Evolutionary conservation across 2,329 filamentous ascomycete genomes (phyloP), one percentile per base, ranked within the genome.

Genomic region (Nigrospora sphaerica): DNA sequence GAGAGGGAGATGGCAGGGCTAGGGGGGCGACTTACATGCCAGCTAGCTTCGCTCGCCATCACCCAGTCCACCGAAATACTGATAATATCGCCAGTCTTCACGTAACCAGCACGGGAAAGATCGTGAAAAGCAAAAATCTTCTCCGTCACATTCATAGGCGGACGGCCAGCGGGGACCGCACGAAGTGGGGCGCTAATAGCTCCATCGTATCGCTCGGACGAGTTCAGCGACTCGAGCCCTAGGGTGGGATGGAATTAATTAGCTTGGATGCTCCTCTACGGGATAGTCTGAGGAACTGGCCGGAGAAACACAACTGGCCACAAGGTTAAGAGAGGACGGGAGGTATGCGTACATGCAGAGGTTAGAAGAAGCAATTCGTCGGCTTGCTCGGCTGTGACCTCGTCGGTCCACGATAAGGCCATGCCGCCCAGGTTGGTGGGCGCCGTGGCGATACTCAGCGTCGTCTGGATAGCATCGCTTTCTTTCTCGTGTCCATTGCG

Each of bases 121-220:
- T 68, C 67, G 52, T 72, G 70, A n/a, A 62, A 48, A 0, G 69
- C 68, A 50, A 73, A 68, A 35, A 73, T 71, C 55, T 73, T 73
- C 51, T 73, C 67, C 2, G 64, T 62, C 2, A 71, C 45, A 1
- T 62, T 71, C 70, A 74, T 73, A 3, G 54, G 50, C 28, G 54
- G 57, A 23, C 57, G 52, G 18, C 48, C 50, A 0, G 42, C 18
- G 2, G 58, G 60, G n/a, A n/a, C n/a, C n/a, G n/a, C n/a, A n/a
- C n/a, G n/a, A n/a, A n/a, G n/a, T n/a, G n/a, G n/a, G n/a, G n/a
- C n/a, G n/a, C n/a, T n/a, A n/a, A n/a, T n/a, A n/a, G n/a, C n/a
- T n/a, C n/a, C n/a, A n/a, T n/a, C n/a, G n/a, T n/a, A n/a, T n/a
- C n/a, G n/a, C n/a, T n/a, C n/a, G n/a, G n/a, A n/a, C n/a, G n/a